Conservation (phyloP, 805 yeast genomes). For the Saccharomycopsis babjevae region DNA sequence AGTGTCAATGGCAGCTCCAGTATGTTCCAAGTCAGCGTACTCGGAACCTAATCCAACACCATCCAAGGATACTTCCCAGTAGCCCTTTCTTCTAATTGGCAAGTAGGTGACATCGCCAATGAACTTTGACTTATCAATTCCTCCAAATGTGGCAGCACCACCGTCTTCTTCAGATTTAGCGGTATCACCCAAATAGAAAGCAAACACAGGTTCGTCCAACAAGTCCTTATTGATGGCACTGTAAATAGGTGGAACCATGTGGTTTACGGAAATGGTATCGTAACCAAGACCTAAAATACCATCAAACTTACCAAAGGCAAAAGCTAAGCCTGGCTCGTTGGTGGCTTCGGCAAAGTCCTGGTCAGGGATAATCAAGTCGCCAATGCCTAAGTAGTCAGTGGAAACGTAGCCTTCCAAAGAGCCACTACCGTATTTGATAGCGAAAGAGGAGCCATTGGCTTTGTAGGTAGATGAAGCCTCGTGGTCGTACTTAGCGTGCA, state of each 20-base stretch:
- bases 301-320: conserved; percentile 97
- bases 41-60: conserved; percentile 89
- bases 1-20: conserved; percentile 98
- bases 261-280: conserved; percentile 80
- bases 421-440: conserved; percentile 89
- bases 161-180: conserved; percentile 58
- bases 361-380: conserved; percentile 72
- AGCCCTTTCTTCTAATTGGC: conserved; percentile 98
- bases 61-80: conserved; percentile 96
- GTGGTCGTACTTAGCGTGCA: conserved; percentile 87
- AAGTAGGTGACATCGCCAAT: conserved; percentile 85
- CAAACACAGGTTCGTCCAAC: conserved; percentile 75
- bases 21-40: conserved; percentile 66
- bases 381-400: conserved; percentile 70
- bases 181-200: conserved; percentile 82
- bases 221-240: conserved; percentile 76
- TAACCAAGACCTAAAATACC: conserved; percentile 95
- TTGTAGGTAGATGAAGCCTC: conserved; percentile 72
- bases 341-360: conserved; percentile 98
- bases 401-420: conserved; percentile 87
- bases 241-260: conserved; percentile 88
- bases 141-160: conserved; percentile 94
- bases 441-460: conserved; percentile 77
- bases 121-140: conserved; percentile 67
- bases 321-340: conserved; percentile 92